Percentiles rank a stretch among this genome's conserved stretches.
Conservation (phyloP, 2,329 filamentous ascomycete genomes). For the Aspergillus intermedius region DNA sequence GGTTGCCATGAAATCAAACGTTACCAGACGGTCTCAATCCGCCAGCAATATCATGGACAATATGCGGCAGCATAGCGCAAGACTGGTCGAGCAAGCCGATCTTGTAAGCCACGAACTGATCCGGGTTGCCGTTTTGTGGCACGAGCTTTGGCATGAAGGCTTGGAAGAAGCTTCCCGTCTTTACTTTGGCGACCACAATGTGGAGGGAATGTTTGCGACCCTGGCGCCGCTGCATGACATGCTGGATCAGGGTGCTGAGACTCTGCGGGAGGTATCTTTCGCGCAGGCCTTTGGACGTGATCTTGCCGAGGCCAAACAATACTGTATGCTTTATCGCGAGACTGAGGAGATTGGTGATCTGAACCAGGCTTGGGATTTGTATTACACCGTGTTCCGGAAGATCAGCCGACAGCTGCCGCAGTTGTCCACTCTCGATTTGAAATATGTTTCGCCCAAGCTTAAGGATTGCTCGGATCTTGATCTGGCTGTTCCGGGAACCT, state of each 20-base stretch:
- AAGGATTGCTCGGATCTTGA: constrained; percentile 80
- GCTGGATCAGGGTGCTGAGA: constrained; percentile 85
- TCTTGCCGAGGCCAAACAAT: constrained; percentile 87
- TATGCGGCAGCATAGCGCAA: constrained; percentile 90
- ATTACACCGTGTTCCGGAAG: constrained; percentile 96
- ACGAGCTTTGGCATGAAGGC: constrained; percentile 97
- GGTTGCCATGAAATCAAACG: constrained; percentile 97
- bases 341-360: constrained; percentile 86
- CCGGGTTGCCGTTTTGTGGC: constrained; percentile 93
- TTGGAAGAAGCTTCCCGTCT: constrained; percentile 92
- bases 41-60: constrained; percentile 94
- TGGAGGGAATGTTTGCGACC: constrained; percentile 92
- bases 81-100: constrained; percentile 89
- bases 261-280: constrained; percentile 91
- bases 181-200: constrained; percentile 96
- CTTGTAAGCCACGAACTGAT: constrained; percentile 94
- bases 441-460: constrained; percentile 93
- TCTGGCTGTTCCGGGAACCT: constrained; percentile 91
- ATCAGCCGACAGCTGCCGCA: constrained; percentile 91
- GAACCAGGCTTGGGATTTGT: constrained; percentile 98
- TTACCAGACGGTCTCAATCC: constrained; percentile 74
- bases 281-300: constrained; percentile 95
- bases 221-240: constrained; percentile 85
- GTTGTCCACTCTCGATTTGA: constrained; percentile 83
- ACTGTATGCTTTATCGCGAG: constrained; percentile 85